phyloP scores from a whole-genome alignment of 2,329 filamentous ascomycete genomes.

The Gyromitra esculenta region DNA sequence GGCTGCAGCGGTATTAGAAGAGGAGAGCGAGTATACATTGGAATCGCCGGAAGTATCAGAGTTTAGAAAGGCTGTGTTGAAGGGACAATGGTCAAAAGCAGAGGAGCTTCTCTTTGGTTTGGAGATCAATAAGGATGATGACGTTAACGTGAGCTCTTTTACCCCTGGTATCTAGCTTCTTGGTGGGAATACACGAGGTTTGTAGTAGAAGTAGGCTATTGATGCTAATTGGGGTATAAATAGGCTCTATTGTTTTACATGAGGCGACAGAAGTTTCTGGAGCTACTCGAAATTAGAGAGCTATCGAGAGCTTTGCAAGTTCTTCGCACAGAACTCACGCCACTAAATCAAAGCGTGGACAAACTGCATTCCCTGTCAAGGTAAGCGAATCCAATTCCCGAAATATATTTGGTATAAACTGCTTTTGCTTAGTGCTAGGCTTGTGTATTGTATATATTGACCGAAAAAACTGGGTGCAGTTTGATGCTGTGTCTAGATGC shows the following conservation, averaged over 20 bases:
- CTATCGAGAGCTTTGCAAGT: constrained; percentile 78
- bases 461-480: constrained; percentile 62
- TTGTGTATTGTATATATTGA: constrained; percentile 23
- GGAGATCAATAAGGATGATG: constrained; percentile 77
- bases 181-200: neutral
- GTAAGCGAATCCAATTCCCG: constrained; percentile 60
- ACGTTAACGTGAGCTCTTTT: constrained; percentile 70
- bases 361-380: constrained; percentile 84
- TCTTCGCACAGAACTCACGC: constrained; percentile 87
- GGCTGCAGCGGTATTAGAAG: constrained; percentile 77
- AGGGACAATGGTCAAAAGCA: constrained; percentile 84
- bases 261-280: constrained; percentile 92
- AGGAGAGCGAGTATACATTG: constrained; percentile 85
- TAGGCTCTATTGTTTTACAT: constrained; percentile 78
- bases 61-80: constrained; percentile 81
- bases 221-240: constrained; percentile 45
- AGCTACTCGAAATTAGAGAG: constrained; percentile 81
- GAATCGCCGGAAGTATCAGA: constrained; percentile 87
- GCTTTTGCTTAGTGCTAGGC: neutral
- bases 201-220: neutral
- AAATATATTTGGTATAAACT: constrained; percentile 7
- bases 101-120: constrained; percentile 81
- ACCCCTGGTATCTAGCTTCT: neutral
- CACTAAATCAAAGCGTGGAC: constrained; percentile 79
- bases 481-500: constrained; percentile 86